These are phyloP conservation scores for Pseudogymnoascus sp. DNA, from an alignment of 2,329 filamentous ascomycete genomes.

Conservation along the genomic window DNA sequence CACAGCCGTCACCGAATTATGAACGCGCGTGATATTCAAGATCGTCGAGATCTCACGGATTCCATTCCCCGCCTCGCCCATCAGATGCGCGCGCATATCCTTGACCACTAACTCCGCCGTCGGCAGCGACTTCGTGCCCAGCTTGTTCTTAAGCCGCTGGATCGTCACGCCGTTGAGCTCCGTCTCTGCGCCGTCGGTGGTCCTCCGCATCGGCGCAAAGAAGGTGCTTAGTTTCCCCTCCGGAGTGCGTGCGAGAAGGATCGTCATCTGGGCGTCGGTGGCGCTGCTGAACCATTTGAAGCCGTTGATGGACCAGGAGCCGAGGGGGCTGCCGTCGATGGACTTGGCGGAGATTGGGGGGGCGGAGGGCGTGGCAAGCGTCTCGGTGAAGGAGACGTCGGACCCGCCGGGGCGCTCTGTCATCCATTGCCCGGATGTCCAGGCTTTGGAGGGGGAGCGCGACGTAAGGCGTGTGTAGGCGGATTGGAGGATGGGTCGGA, in stretches of 20 bases:
- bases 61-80: conserved; percentile 60
- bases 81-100: conserved; percentile 55
- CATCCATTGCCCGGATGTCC: conserved; percentile 76
- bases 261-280: conserved; percentile 56
- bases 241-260: conserved; percentile 55
- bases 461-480: conserved; percentile 48
- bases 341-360: conserved; percentile 18
- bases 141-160: conserved; percentile 63
- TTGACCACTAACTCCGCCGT: conserved; percentile 64
- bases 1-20: conserved; percentile 47
- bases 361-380: conserved; percentile 38
- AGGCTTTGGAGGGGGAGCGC: conserved; percentile 43
- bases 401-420: conserved; percentile 63
- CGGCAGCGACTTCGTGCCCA: conserved; percentile 61
- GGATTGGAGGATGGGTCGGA: conserved; percentile 41
- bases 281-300: conserved; percentile 69
- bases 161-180: conserved; percentile 62
- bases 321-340: conserved; percentile 34
- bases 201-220: conserved; percentile 52
- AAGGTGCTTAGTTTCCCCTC: conserved; percentile 52
- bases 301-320: conserved; percentile 54
- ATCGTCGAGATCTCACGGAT: conserved; percentile 61
- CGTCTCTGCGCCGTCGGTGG: conserved; percentile 17
- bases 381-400: conserved; percentile 63
- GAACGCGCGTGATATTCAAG: conserved; percentile 58